phyloP scores from a whole-genome alignment of 208 protist genomes.

The Acanthamoeba sp. region DNA sequence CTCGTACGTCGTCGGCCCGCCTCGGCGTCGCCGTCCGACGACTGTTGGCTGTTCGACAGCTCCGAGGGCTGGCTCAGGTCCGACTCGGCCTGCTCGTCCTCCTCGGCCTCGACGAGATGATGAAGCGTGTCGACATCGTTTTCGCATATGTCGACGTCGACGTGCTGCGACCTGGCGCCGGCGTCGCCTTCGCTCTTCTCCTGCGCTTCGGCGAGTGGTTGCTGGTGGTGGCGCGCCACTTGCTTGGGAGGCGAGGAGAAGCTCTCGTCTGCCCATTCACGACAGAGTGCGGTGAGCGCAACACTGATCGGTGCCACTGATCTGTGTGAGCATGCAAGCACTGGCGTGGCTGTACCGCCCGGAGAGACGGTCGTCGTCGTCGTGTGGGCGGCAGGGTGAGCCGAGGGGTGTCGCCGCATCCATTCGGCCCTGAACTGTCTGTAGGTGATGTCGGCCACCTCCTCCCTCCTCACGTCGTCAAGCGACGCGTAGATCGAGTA shows the following conservation, averaged over 20 bases:
- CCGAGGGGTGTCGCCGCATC: not conserved
- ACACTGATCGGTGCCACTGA: too few species aligned
- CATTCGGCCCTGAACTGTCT: not conserved
- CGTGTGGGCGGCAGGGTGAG: not conserved
- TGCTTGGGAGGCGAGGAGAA: too few species aligned
- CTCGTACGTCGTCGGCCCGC: not conserved
- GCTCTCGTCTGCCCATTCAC: too few species aligned
- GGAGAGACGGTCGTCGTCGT: not conserved
- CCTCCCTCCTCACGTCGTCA: not conserved
- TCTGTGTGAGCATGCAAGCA: too few species aligned
- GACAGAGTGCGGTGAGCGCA: too few species aligned
- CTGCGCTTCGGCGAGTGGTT: too few species aligned
- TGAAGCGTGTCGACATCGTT: not conserved
- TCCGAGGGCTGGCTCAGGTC: not conserved
- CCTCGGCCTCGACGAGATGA: not conserved
- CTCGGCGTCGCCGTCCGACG: not conserved
- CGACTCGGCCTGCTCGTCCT: not conserved
- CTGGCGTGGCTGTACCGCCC: too few species aligned
- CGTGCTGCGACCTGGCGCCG: too few species aligned
- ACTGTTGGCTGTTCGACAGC: too few species aligned
- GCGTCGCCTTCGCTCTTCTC: too few species aligned
- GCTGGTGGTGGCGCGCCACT: too few species aligned
- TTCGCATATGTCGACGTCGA: not conserved
- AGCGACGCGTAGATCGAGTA: constrained; percentile 13
- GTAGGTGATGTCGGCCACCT: constrained; percentile 49